Conservation (phyloP, 2,329 filamentous ascomycete genomes). For the Colletotrichum gigasporum region DNA sequence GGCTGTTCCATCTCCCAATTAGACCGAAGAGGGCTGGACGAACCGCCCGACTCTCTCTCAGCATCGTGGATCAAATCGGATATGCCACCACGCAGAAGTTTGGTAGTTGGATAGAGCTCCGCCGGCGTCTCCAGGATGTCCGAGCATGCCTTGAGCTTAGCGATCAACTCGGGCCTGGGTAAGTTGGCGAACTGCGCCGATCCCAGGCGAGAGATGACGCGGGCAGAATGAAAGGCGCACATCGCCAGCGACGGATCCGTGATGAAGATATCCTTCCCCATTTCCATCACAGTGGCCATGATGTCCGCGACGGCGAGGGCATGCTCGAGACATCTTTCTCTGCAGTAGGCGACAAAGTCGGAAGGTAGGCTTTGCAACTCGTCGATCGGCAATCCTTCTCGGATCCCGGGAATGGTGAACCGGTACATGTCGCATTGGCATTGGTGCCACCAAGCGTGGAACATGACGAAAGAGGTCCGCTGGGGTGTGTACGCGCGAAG, state of each 20-base stretch:
- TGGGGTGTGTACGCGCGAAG: conserved; percentile 34
- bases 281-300: conserved; percentile 2
- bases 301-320: conserved; percentile 22
- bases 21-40: conserved; percentile 10
- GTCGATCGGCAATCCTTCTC: conserved; percentile 10
- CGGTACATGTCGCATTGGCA: conserved; percentile 37
- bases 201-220: conserved; percentile 19
- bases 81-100: conserved; percentile 12
- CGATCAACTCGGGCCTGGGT: not conserved
- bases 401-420: conserved; percentile 34
- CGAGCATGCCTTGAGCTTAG: conserved; percentile 13
- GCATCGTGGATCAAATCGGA: conserved; percentile 23
- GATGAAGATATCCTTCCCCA: conserved; percentile 22
- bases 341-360: conserved; percentile 7
- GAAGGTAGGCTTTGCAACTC: not conserved
- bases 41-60: conserved; percentile 2
- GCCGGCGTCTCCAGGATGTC: conserved; percentile 11
- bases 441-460: conserved; percentile 39
- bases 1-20: conserved; percentile 18
- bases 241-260: conserved; percentile 22
- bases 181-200: conserved; percentile 9
- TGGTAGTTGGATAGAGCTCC: conserved; percentile 21
- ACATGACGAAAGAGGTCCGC: conserved; percentile 35
- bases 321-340: conserved; percentile 18
- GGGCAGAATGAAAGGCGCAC: conserved; percentile 28